These are phyloP conservation scores for Cinnamomum chago DNA, from an alignment of 164 flowering plant species.

Conservation along the genomic window DNA sequence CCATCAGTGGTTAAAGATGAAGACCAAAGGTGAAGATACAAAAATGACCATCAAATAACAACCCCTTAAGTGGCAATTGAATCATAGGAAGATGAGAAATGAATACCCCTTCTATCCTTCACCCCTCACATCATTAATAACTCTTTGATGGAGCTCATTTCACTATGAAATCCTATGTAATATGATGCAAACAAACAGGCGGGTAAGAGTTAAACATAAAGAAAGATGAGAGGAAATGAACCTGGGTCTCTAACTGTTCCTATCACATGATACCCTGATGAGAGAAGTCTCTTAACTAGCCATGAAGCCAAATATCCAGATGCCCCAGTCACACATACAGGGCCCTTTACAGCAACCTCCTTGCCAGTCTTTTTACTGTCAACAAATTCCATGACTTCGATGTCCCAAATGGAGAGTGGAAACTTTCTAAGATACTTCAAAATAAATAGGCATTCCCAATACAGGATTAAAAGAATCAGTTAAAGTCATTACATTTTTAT, in stretches of 20 bases:
- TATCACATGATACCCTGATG: constrained; percentile 36
- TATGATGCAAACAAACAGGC: no score
- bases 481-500: neutral
- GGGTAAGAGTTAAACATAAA: no score
- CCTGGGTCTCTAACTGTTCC: constrained; percentile 52
- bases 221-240: constrained; percentile 1
- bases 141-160: no score
- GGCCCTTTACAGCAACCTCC: constrained; percentile 14
- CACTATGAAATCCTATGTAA: no score
- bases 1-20: no score
- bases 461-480: neutral
- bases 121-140: no score
- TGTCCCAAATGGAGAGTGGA: neutral
- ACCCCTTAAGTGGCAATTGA: no score
- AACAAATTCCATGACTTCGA: neutral
- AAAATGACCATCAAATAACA: no score
- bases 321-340: constrained; percentile 49
- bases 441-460: neutral
- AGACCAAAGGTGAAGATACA: no score
- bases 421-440: neutral
- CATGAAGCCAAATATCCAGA: constrained; percentile 50
- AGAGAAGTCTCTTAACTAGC: constrained; percentile 38
- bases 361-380: neutral
- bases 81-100: no score
- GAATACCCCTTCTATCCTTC: no score